These are phyloP conservation scores for Brasenia schreberi DNA, from an alignment of 164 flowering plant genomes.

Conservation along the genomic window DNA sequence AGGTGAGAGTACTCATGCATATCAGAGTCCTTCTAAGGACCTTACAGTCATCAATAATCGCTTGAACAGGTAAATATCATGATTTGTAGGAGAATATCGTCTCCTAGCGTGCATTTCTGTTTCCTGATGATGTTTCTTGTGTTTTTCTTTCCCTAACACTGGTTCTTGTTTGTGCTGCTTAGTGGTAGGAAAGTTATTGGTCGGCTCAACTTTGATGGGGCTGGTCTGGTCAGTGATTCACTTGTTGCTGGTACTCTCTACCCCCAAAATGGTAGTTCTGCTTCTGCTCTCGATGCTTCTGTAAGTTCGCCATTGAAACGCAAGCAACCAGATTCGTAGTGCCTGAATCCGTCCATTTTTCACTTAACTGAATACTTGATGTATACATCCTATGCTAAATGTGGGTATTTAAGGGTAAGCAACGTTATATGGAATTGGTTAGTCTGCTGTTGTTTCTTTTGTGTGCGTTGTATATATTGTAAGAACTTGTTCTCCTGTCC, in stretches of 20 bases:
- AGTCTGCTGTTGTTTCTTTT: neutral
- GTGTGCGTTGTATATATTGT: neutral
- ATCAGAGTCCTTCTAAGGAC: conserved; percentile 97
- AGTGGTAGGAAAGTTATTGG: conserved; percentile 41
- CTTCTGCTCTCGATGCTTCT: conserved; percentile 25
- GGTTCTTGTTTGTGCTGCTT: conserved; percentile 8
- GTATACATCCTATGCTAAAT: neutral
- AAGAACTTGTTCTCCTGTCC: neutral
- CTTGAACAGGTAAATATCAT: conserved; percentile 51
- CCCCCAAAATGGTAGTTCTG: conserved; percentile 49
- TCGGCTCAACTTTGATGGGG: conserved; percentile 63
- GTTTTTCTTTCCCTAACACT: neutral
- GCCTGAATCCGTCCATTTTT: neutral
- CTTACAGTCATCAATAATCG: conserved; percentile 78
- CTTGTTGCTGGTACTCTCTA: conserved; percentile 75
- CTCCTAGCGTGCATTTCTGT: neutral
- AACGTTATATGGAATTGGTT: neutral
- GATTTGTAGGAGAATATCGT: neutral
- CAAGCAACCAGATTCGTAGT: conserved; percentile 41
- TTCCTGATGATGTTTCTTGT: neutral
- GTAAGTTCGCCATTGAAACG: conserved; percentile 25
- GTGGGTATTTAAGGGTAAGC: neutral
- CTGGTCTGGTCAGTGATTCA: conserved; percentile 78
- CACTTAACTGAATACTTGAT: no score
- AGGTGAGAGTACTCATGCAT: conserved; percentile 98